A percentile compares a stretch with the other conserved stretches of the same genome.
Conservation (phyloP, 2,329 filamentous ascomycete species). For the Epichloe sibirici region DNA sequence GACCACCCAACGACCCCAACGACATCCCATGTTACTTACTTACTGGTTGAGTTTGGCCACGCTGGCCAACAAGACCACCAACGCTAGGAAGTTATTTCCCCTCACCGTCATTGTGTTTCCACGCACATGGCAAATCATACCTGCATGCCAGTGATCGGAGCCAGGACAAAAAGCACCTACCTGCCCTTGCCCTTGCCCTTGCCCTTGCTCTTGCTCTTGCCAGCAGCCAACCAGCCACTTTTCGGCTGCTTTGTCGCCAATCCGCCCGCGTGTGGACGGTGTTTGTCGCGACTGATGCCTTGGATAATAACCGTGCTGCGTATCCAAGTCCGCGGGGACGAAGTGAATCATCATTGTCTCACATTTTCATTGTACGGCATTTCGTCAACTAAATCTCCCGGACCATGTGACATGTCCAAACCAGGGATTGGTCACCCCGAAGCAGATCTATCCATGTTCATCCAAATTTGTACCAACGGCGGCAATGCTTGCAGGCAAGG, state of each 20-base stretch:
- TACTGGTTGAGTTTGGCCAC: not conserved
- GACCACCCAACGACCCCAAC: no score
- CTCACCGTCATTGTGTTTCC: not conserved
- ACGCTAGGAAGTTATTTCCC: not conserved
- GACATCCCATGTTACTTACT: no score
- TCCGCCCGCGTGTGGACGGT: not conserved
- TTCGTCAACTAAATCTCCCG: not conserved
- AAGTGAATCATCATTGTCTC: not conserved
- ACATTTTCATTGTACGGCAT: not conserved
- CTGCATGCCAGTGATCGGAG: conserved; percentile 5
- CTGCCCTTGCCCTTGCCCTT: no score
- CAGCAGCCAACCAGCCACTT: not conserved
- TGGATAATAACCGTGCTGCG: not conserved
- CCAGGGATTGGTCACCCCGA: not conserved
- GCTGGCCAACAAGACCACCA: conserved; percentile 1
- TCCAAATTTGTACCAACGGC: not conserved
- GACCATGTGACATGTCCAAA: conserved; percentile 2
- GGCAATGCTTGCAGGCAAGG: not conserved
- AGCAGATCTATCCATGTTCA: not conserved
- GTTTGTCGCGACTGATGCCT: not conserved
- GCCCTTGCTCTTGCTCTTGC: no score
- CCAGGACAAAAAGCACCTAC: not conserved
- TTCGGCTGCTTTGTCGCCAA: not conserved
- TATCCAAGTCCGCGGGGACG: not conserved
- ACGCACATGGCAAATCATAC: not conserved